Evolutionary conservation across 345 rosid species (phyloP).

Genomic region (Combretum micranthum): DNA sequence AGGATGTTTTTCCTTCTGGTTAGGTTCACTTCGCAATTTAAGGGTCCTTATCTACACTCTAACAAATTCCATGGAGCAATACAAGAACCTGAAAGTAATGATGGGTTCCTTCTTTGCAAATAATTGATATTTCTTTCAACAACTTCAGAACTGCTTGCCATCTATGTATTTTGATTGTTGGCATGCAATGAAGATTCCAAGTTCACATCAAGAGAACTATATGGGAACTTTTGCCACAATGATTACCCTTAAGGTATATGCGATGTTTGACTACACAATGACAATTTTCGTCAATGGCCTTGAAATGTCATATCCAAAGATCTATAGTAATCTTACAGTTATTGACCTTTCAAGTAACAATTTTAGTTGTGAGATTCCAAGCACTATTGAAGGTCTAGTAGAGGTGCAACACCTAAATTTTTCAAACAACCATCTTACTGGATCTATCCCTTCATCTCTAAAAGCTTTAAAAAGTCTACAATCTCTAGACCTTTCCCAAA

Average conservation of each 20-base stretch:
- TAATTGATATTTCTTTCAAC: neutral
- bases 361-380: conserved; percentile 1
- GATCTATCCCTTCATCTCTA: too few relatives aligned
- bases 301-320: neutral
- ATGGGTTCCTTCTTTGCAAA: neutral
- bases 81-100: neutral
- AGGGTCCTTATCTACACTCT: neutral
- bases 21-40: conserved; percentile 11
- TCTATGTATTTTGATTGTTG: neutral
- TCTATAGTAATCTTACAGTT: neutral
- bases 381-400: neutral
- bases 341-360: conserved; percentile 7
- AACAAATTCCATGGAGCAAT: neutral
- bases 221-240: neutral
- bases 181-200: conserved; percentile 1
- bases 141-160: neutral
- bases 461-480: too few relatives aligned
- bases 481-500: too few relatives aligned
- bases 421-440: too few relatives aligned
- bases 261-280: conserved; percentile 1
- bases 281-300: conserved; percentile 5
- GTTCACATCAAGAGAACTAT: neutral
- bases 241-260: too few relatives aligned
- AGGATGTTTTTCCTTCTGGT: conserved; percentile 17
- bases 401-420: neutral